phyloP scores from a whole-genome alignment of 164 flowering plant genomes.

The Tinospora cordifolia region DNA sequence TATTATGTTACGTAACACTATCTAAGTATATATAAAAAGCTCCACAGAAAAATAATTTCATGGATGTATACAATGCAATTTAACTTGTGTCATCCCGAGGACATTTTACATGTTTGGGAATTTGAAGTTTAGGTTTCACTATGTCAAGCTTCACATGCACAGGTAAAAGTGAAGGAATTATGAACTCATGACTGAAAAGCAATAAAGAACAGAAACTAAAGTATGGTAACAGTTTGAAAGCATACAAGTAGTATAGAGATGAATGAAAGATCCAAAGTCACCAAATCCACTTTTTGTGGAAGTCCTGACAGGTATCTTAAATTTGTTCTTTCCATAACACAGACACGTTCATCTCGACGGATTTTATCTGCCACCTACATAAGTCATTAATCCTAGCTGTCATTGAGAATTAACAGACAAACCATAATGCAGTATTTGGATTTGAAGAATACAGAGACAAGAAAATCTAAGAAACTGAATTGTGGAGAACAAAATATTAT shows the following conservation, averaged over 20 bases:
- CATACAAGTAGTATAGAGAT: conserved; percentile 89
- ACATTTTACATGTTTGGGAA: not conserved
- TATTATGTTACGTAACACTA: not conserved
- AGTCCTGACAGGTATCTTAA: conserved; percentile 82
- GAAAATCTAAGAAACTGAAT: not conserved
- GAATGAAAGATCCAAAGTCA: conserved; percentile 93
- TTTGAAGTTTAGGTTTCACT: not conserved
- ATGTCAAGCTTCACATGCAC: not conserved
- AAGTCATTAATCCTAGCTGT: conserved; percentile 5
- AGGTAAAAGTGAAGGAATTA: not conserved
- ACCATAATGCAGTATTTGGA: no score
- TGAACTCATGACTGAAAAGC: not conserved
- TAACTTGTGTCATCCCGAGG: not conserved
- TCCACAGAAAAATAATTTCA: not conserved
- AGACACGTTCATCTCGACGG: conserved; percentile 73
- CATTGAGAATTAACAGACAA: not conserved
- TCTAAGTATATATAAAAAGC: not conserved
- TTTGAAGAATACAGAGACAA: not conserved
- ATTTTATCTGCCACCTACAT: conserved; percentile 89
- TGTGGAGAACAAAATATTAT: no score
- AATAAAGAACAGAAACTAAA: not conserved
- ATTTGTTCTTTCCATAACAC: conserved; percentile 81
- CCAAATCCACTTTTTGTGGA: conserved; percentile 92
- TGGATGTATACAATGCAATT: not conserved
- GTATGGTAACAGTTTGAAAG: conserved; percentile 7